Conservation (phyloP, 2,329 filamentous ascomycete genomes). For the Sporothrix pallida region DNA sequence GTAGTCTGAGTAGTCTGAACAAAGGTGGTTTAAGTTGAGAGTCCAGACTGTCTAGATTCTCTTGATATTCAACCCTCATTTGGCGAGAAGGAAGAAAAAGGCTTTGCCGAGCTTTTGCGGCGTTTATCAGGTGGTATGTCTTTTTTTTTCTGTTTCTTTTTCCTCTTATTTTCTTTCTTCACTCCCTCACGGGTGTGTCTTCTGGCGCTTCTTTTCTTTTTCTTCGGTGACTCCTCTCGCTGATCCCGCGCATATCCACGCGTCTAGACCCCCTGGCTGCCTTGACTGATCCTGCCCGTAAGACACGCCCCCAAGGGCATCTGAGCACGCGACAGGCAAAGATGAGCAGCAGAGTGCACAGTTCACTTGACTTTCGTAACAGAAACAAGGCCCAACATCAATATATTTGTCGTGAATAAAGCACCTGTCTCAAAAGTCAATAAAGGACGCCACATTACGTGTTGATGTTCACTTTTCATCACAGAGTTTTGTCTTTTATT, state of each 20-base stretch:
- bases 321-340: slow-evolving; percentile 11
- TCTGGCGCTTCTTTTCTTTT: slow-evolving; percentile 7
- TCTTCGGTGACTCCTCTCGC: slow-evolving; percentile 2
- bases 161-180: background rate
- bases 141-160: background rate
- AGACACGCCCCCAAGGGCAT: background rate
- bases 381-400: background rate
- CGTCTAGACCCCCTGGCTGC: slow-evolving; percentile 4
- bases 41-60: too few species aligned
- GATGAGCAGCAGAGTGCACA: background rate
- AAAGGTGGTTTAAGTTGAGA: too few species aligned
- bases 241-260: background rate
- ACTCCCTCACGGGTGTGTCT: background rate
- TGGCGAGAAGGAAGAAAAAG: background rate
- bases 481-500: background rate
- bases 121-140: background rate
- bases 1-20: background rate
- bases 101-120: background rate
- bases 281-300: background rate
- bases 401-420: background rate
- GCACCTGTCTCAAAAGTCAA: background rate
- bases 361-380: slow-evolving; percentile 2
- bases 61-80: background rate
- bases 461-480: too few species aligned
- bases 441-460: slow-evolving; percentile 26